These are phyloP conservation scores for Phytophthora sp. DNA, from an alignment of 352 stramenopile species.

Conservation along the genomic window DNA sequence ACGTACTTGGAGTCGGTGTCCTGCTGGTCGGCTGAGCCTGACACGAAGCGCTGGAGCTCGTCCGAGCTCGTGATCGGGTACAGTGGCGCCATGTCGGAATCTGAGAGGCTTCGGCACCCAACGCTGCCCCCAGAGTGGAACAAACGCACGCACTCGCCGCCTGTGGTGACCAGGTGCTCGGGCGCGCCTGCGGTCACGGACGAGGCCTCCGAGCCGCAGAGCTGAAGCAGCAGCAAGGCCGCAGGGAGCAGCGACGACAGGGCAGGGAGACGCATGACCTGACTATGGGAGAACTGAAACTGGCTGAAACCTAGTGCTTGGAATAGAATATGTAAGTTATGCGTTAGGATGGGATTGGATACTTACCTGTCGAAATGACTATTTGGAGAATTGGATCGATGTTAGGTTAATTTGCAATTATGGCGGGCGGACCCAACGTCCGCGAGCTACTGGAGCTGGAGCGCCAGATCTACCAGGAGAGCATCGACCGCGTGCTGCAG, in stretches of 20 bases:
- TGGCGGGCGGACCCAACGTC: constrained; percentile 50
- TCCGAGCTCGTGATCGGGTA: constrained; percentile 50
- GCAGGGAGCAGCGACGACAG: constrained; percentile 22
- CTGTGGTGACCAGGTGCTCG: constrained; percentile 64
- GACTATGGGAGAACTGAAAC: constrained; percentile 21
- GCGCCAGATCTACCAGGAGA: constrained; percentile 84
- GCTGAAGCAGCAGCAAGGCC: constrained; percentile 24
- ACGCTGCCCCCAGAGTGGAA: constrained; percentile 77
- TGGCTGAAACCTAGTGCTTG: constrained; percentile 29
- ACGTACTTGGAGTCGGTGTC: constrained; percentile 52
- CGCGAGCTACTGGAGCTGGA: constrained; percentile 82
- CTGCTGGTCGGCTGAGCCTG: constrained; percentile 27
- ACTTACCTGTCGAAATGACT: background rate
- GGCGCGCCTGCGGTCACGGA: constrained; percentile 69
- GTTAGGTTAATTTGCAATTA: constrained; percentile 2
- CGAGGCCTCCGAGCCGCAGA: constrained; percentile 36
- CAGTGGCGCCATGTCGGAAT: constrained; percentile 60
- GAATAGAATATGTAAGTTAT: constrained; percentile 4
- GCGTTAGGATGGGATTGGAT: constrained; percentile 1
- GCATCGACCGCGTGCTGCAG: constrained; percentile 64
- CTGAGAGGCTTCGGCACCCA: constrained; percentile 65
- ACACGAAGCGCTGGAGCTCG: constrained; percentile 57
- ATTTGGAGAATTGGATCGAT: background rate
- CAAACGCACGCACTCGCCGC: constrained; percentile 77
- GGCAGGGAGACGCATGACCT: constrained; percentile 30